These are phyloP conservation scores for Xylaria sp. DNA, from an alignment of 2,329 filamentous ascomycete species.

Conservation along the genomic window DNA sequence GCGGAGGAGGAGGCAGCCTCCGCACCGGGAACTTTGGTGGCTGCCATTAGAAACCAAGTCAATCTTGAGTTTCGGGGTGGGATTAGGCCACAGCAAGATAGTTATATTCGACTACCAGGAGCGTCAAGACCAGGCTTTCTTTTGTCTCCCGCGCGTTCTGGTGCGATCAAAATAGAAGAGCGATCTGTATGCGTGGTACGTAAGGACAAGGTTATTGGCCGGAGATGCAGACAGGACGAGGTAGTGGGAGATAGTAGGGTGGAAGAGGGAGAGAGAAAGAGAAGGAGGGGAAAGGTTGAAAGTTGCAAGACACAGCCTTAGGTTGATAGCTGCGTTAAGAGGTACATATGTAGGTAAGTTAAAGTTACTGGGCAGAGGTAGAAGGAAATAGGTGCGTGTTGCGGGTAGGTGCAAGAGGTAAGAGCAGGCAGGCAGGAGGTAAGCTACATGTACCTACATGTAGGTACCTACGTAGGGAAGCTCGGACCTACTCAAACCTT, in stretches of 20 bases:
- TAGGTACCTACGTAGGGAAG: background rate
- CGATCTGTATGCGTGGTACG: background rate
- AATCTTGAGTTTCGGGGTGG: background rate
- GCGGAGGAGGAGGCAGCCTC: conserved; percentile 5
- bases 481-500: conserved; percentile 12
- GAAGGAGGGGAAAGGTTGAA: conserved; percentile 5
- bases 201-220: background rate
- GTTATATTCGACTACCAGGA: background rate
- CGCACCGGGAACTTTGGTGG: conserved; percentile 10
- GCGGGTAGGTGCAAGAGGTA: conserved; percentile 12
- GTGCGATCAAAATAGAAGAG: background rate
- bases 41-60: conserved; percentile 28
- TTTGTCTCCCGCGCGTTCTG: background rate
- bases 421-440: conserved; percentile 6
- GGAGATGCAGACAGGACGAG: background rate
- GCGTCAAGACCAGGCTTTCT: background rate
- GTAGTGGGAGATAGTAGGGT: background rate
- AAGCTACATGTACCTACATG: background rate
- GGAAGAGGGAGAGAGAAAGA: background rate
- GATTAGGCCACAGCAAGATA: background rate
- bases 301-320: conserved; percentile 10
- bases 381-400: background rate
- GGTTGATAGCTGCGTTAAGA: background rate
- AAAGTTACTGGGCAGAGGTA: background rate
- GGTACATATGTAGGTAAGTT: background rate